Percentiles rank a stretch among this genome's conserved stretches.
phyloP scores from a whole-genome alignment of 768 basidiomycete genomes.

The Russula olivacea region DNA sequence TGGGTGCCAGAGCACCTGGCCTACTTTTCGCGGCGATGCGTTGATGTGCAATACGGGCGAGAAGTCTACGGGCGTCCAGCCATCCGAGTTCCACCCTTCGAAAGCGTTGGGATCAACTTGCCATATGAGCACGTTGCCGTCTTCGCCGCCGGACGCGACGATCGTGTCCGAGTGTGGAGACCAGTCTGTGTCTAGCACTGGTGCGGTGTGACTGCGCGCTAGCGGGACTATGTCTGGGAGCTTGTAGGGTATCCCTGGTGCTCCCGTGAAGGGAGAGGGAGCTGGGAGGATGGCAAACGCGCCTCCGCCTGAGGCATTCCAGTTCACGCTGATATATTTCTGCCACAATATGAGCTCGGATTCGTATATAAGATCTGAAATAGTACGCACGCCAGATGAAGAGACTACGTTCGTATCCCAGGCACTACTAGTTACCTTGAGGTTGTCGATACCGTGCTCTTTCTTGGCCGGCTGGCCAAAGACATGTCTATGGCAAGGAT shows the following conservation, averaged over 20 bases:
- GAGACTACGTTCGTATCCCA: constrained; percentile 95
- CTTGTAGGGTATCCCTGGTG: constrained; percentile 59
- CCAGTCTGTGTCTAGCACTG: constrained; percentile 95
- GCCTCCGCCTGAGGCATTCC: constrained; percentile 88
- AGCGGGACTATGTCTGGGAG: constrained; percentile 91
- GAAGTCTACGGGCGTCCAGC: constrained; percentile 78
- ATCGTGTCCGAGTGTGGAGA: constrained; percentile 88
- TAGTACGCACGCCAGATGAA: constrained; percentile 63
- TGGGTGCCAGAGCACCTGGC: constrained; percentile 92
- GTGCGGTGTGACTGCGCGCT: constrained; percentile 76
- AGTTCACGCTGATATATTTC: constrained; percentile 84
- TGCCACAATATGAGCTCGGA: constrained; percentile 7
- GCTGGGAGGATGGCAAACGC: constrained; percentile 93
- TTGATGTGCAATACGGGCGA: constrained; percentile 79
- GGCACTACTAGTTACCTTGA: constrained; percentile 82
- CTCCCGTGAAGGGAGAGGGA: constrained; percentile 59
- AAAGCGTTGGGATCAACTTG: constrained; percentile 44
- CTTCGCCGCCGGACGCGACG: constrained; percentile 64
- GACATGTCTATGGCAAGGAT: constrained; percentile 58
- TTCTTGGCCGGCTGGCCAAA: constrained; percentile 87
- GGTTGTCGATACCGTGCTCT: constrained; percentile 72
- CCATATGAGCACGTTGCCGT: constrained; percentile 78
- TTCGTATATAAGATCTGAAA: not conserved
- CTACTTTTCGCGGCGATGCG: constrained; percentile 81
- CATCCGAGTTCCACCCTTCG: constrained; percentile 79